phyloP scores from a whole-genome alignment of 305 asterid genomes.

The Ajuga reptans region DNA sequence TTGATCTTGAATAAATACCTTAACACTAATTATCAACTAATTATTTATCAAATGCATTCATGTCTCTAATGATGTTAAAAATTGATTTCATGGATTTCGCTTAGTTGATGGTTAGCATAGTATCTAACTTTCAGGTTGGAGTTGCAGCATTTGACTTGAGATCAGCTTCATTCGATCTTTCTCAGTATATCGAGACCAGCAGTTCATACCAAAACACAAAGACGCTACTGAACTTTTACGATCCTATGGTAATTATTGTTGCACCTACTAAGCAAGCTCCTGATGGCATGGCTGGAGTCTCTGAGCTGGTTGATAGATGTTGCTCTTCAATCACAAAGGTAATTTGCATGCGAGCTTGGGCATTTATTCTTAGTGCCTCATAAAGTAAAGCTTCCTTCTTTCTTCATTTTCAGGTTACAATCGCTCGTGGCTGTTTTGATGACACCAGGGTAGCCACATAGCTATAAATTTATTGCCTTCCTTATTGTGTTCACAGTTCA shows the following conservation, averaged over 20 bases:
- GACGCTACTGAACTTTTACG: slow-evolving; percentile 80
- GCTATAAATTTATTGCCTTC: slow-evolving; percentile 16
- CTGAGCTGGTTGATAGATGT: slow-evolving; percentile 71
- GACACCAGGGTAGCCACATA: slow-evolving; percentile 72
- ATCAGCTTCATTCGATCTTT: slow-evolving; percentile 88
- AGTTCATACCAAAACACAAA: slow-evolving; percentile 86
- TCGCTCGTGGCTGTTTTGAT: slow-evolving; percentile 89
- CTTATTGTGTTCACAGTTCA: slow-evolving; percentile 20
- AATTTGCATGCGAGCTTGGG: slow-evolving; percentile 9
- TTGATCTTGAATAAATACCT: not conserved
- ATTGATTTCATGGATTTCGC: not conserved
- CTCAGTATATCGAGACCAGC: slow-evolving; percentile 94
- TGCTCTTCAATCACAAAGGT: slow-evolving; percentile 70
- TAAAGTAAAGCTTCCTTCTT: slow-evolving; percentile 20
- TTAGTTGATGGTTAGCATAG: not conserved
- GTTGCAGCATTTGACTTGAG: slow-evolving; percentile 93
- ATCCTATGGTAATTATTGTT: slow-evolving; percentile 77
- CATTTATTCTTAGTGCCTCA: slow-evolving; percentile 13
- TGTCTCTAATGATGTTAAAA: slow-evolving; percentile 1
- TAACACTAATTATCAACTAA: not conserved
- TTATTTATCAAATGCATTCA: not conserved
- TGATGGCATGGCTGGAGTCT: slow-evolving; percentile 92
- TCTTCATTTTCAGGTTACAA: slow-evolving; percentile 45
- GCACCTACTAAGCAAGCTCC: slow-evolving; percentile 74
- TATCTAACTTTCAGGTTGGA: slow-evolving; percentile 55